Conservation (phyloP, 768 basidiomycete species). For the Gyrodon lividus region DNA sequence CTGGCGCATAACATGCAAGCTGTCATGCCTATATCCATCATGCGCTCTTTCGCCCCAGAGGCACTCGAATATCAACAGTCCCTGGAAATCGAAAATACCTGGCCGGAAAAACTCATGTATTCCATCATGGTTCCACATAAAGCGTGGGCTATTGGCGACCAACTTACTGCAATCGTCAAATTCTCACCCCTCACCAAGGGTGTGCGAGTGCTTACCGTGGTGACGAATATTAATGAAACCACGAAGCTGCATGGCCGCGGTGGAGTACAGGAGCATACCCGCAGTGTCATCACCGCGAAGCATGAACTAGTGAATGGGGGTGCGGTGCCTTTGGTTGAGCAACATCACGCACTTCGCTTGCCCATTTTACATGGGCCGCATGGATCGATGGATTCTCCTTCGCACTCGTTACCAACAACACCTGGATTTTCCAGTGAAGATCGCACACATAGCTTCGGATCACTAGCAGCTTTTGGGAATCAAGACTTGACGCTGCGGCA, state of each 20-base stretch:
- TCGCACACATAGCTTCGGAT: conserved; percentile 16
- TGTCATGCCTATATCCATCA: conserved; percentile 57
- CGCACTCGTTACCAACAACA: background rate
- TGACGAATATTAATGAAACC: conserved; percentile 72
- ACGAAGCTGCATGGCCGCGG: conserved; percentile 58
- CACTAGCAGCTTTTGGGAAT: conserved; percentile 2
- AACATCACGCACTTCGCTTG: background rate
- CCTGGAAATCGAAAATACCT: conserved; percentile 93
- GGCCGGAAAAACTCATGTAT: conserved; percentile 98
- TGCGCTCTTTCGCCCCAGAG: conserved; percentile 74
- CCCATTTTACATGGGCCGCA: background rate
- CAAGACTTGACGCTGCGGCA: conserved; percentile 15
- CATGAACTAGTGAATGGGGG: conserved; percentile 69
- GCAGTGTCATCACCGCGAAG: conserved; percentile 57
- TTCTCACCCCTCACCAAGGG: conserved; percentile 88
- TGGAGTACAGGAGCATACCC: conserved; percentile 58
- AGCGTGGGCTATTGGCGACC: conserved; percentile 91
- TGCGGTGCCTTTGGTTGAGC: conserved; percentile 38
- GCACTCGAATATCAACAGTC: conserved; percentile 96
- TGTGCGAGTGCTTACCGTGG: conserved; percentile 62
- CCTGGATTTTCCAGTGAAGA: conserved; percentile 18
- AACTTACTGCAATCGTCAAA: conserved; percentile 77
- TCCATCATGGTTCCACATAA: conserved; percentile 92
- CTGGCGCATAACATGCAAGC: conserved; percentile 69
- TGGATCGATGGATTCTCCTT: conserved; percentile 11